Conservation (phyloP, 2,329 filamentous ascomycete species). For the Chaetomiaceae sp. region DNA sequence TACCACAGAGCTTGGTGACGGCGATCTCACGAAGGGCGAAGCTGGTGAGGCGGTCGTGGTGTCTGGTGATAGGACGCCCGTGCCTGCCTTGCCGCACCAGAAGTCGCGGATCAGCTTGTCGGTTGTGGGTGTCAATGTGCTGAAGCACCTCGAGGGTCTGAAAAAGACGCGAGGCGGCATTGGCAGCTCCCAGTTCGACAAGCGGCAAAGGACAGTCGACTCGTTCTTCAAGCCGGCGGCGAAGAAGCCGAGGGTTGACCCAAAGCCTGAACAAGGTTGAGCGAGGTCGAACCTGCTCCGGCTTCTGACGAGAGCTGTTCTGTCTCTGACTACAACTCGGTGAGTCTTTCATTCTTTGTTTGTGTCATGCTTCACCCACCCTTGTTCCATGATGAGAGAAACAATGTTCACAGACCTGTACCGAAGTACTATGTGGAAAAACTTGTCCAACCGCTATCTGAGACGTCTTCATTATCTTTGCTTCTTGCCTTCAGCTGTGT, state of each 20-base stretch:
- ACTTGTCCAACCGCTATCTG: slow-evolving; percentile 79
- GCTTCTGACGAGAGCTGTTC: neutral
- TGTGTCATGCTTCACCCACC: slow-evolving; percentile 12
- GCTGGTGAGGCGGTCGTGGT: neutral
- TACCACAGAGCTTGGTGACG: neutral
- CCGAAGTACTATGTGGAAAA: slow-evolving; percentile 65
- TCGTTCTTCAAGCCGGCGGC: slow-evolving; percentile 56
- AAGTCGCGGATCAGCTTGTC: slow-evolving; percentile 24
- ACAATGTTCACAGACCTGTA: slow-evolving; percentile 78
- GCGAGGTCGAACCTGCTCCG: neutral
- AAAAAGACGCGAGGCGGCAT: slow-evolving; percentile 79
- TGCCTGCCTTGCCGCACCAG: neutral
- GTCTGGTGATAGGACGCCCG: slow-evolving; percentile 13
- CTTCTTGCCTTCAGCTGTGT: slow-evolving; percentile 10
- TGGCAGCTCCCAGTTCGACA: slow-evolving; percentile 69
- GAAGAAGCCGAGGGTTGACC: slow-evolving; percentile 44
- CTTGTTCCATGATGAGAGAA: slow-evolving; percentile 59
- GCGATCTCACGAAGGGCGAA: neutral
- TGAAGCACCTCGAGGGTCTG: slow-evolving; percentile 64
- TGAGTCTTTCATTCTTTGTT: slow-evolving; percentile 30
- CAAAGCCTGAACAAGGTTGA: slow-evolving; percentile 13
- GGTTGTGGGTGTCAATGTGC: slow-evolving; percentile 60
- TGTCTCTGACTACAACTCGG: slow-evolving; percentile 25
- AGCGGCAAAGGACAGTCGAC: slow-evolving; percentile 67
- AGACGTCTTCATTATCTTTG: slow-evolving; percentile 29